These are phyloP conservation scores for Cornus kousa DNA, from an alignment of 148 eudicot genomes.

Conservation along the genomic window DNA sequence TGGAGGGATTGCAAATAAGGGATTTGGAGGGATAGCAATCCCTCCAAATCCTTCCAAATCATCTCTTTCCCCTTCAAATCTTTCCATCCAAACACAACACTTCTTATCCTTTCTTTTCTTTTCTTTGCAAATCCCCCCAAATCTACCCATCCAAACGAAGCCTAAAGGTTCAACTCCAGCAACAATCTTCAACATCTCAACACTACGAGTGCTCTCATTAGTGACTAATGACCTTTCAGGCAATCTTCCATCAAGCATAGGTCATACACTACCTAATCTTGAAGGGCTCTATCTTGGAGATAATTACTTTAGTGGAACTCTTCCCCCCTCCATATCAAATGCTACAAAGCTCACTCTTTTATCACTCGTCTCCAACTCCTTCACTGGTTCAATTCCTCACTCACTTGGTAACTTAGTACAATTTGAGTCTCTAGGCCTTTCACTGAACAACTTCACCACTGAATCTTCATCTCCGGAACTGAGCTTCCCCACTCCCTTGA, in stretches of 20 bases:
- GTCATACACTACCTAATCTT: not conserved
- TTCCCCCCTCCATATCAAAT: constrained; percentile 9
- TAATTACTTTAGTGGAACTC: not conserved
- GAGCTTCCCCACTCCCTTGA: not conserved
- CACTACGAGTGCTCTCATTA: not conserved
- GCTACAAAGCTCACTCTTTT: constrained; percentile 4
- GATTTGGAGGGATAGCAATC: too few species aligned
- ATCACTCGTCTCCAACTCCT: not conserved
- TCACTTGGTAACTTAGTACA: not conserved
- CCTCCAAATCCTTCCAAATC: too few species aligned
- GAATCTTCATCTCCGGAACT: not conserved
- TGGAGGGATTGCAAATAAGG: too few species aligned
- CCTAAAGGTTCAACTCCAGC: not conserved
- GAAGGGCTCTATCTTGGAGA: not conserved
- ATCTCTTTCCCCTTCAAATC: too few species aligned
- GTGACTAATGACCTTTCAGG: not conserved
- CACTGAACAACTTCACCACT: not conserved
- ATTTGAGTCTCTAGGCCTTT: not conserved
- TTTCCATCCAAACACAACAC: too few species aligned
- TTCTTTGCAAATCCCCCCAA: too few species aligned
- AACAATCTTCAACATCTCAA: not conserved
- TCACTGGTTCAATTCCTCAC: constrained; percentile 1
- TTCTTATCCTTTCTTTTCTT: too few species aligned
- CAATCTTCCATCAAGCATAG: not conserved
- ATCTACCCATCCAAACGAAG: too few species aligned